Evolutionary conservation across 768 basidiomycete genomes (phyloP), one percentile per base, ranked within the genome.

Genomic region (Tephrocybe rancida): DNA sequence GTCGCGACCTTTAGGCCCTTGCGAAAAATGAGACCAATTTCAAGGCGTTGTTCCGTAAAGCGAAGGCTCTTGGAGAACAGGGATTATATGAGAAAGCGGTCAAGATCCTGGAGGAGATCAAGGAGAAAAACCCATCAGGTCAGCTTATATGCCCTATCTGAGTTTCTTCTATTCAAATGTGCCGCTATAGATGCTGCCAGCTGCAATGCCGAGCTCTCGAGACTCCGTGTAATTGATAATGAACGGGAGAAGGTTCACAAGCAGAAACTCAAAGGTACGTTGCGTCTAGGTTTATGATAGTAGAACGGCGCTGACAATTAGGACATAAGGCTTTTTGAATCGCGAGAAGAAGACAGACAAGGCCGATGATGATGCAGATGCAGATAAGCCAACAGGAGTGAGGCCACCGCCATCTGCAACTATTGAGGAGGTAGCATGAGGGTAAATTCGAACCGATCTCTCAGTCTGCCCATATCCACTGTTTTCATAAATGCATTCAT

Each of bases 41-140:
- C 67, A 94, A 93, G 64, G 91, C 87, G 0, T 73, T 86, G 67
- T 92, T 88, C 70, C 78, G 92, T 29, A 93, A 92, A 66, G 90
- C 80, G 18, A 92, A 90, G 67, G 90, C 87, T 0, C 69, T 88
- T 10, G 87, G 86, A 24, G 89, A 92, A 63, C 79, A 79, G 56
- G 91, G 92, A 1, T 90, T 75, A 63, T 86, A 84, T 55, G 89
- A 92, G 58, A 88, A 85, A 62, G 85, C 90, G 1, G 78, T 85
- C 54, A 81, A 76, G 57, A 76, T 85, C 35, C 73, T 92, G 24
- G 72, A 81, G 45, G 87, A 90, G 22, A 67, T 90, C 34, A 82
- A 85, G 61, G 76, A 73, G 61, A 79, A 88, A 66, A 84, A 82
- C 51, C 80, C 86, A 13, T 61, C 76, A 55, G 88, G 91, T 85